Evolutionary conservation across 306 rosid species (phyloP), one percentile per base, ranked within the genome.

Genomic region (Cucurbita moschata): DNA sequence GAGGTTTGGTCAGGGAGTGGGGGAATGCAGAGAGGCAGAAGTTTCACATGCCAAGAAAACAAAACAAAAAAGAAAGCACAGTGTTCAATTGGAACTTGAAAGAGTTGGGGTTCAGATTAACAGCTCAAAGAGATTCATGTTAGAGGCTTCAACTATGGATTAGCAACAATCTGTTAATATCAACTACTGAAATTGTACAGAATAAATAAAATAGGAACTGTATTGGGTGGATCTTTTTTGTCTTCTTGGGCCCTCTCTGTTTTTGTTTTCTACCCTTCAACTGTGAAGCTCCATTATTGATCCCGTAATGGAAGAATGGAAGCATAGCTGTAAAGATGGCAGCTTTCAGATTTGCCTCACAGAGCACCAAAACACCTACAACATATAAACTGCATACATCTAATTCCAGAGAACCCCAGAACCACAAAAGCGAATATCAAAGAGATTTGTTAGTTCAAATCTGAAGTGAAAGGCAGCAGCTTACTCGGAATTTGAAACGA

Each of bases 401-500:
- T 49, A 49, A 70, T 26, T 21, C 35, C 4, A 30, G 35, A 30
- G 35, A 30, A 30, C 35, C 35, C 35, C 35, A 30, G 35, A 30
- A 30, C 35, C 35, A 30, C 35, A 30, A 30, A 30, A 3, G 2
- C 35, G 35, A 30, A 30, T 30, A 30, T 30, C 35, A 30, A 30
- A 30, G 4, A 30, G 35, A 30, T 30, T 2, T 30, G 35, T 30
- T 30, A 30, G 35, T 30, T 30, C 35, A 30, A 30, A 30, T 30
- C 35, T 30, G 35, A 30, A 30, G 35, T 30, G 35, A 30, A 30
- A 2, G 52, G 52, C n/a, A 50, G 54, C 54, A 14, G 7, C 77
- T 57, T 35, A 74, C 77, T 60, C 57, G 60, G 59, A 74, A 74
- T 60, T 35, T 74, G 59, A 60, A 74, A 47, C 77, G 47, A 49